phyloP scores from a whole-genome alignment of 2,329 filamentous ascomycete species.

The Colletotrichum higginsianum region DNA sequence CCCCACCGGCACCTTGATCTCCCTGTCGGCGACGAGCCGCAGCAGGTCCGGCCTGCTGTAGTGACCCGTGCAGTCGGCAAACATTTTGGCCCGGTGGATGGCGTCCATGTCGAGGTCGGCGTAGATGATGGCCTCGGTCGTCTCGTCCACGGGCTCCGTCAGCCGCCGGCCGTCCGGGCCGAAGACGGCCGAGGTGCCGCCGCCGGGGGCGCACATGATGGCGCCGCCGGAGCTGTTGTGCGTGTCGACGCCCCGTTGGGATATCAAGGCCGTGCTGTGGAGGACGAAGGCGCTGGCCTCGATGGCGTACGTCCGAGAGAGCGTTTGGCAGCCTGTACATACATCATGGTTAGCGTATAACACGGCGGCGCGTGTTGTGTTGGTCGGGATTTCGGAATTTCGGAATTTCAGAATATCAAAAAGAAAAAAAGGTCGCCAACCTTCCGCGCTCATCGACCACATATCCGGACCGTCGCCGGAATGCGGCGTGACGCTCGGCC shows the following conservation, averaged over 20 bases:
- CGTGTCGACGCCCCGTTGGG: slow-evolving; percentile 56
- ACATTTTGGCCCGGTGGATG: slow-evolving; percentile 56
- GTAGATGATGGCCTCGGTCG: slow-evolving; percentile 64
- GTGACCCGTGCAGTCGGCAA: slow-evolving; percentile 56
- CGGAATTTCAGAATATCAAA: slow-evolving; percentile 32
- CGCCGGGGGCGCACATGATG: slow-evolving; percentile 55
- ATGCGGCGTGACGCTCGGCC: slow-evolving; percentile 45
- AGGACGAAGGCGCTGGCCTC: slow-evolving; percentile 60
- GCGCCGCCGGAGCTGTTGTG: slow-evolving; percentile 56
- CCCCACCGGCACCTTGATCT: slow-evolving; percentile 1
- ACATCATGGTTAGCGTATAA: too few relatives aligned
- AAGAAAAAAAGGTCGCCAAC: not conserved
- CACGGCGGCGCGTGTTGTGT: slow-evolving; percentile 3
- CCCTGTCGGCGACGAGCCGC: slow-evolving; percentile 47
- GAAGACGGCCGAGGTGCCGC: slow-evolving; percentile 65
- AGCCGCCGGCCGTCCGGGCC: slow-evolving; percentile 66
- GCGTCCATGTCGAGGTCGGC: slow-evolving; percentile 65
- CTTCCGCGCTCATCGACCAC: slow-evolving; percentile 39
- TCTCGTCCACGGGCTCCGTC: slow-evolving; percentile 54
- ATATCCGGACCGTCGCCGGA: slow-evolving; percentile 25
- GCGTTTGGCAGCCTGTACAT: slow-evolving; percentile 54
- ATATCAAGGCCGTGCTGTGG: slow-evolving; percentile 57
- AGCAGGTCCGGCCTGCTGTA: slow-evolving; percentile 59
- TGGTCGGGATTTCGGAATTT: slow-evolving; percentile 52
- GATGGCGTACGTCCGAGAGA: slow-evolving; percentile 55